Conservation (phyloP, 768 basidiomycete genomes). For the Macrolepiota dolichaula region DNA sequence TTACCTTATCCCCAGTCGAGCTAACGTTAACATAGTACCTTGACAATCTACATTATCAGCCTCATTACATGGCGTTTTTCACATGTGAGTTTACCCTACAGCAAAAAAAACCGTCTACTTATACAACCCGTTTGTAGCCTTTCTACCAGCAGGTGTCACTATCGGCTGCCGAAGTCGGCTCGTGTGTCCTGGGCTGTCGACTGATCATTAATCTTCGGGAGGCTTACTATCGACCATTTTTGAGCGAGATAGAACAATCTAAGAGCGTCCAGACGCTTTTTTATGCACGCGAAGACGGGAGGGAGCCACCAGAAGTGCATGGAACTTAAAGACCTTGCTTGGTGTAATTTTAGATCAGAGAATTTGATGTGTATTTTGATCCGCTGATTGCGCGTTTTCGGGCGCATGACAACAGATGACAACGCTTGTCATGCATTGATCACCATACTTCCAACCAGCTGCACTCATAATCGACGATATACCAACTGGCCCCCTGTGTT, state of each 20-base stretch:
- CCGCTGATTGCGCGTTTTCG: too few relatives aligned
- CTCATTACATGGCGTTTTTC: neutral
- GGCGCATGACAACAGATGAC: constrained; percentile 15
- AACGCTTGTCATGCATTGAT: constrained; percentile 13
- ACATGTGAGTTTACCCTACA: neutral
- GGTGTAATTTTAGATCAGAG: neutral
- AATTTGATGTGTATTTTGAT: neutral
- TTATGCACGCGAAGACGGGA: neutral
- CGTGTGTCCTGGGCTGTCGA: neutral
- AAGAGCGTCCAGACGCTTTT: neutral
- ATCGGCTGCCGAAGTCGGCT: neutral
- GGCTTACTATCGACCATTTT: neutral
- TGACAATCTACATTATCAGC: neutral
- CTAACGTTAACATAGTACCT: neutral
- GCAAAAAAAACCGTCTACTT: neutral
- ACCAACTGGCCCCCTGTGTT: too few relatives aligned
- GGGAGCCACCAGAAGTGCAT: neutral
- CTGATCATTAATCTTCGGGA: neutral
- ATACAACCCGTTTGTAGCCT: neutral
- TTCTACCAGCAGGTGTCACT: neutral
- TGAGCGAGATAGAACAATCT: neutral
- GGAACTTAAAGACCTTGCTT: too few relatives aligned
- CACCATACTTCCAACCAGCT: too few relatives aligned
- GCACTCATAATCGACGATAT: too few relatives aligned
- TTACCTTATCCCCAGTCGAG: neutral